Conservation (phyloP, 2,329 filamentous ascomycete genomes). For the Phaeosphaeriaceae sp. region DNA sequence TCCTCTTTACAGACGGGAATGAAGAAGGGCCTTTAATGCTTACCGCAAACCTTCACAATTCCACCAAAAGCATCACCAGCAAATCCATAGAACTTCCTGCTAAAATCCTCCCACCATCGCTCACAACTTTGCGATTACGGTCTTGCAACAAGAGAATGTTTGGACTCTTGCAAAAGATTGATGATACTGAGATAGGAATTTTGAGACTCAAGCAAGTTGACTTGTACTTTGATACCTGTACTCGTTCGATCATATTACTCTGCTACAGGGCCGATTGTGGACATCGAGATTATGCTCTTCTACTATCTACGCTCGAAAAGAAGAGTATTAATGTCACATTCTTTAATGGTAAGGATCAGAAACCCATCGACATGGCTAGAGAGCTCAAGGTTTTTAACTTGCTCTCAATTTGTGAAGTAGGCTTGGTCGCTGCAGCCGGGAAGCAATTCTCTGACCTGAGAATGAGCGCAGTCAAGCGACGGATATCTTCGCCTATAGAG, state of each 20-base stretch:
- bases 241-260: slow-evolving; percentile 13
- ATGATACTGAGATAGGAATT: neutral
- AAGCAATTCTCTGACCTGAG: slow-evolving; percentile 8
- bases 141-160: slow-evolving; percentile 17
- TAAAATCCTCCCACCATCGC: slow-evolving; percentile 12
- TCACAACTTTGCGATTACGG: slow-evolving; percentile 10
- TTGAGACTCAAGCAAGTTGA: slow-evolving; percentile 15
- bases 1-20: slow-evolving; percentile 3
- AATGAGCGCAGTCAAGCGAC: slow-evolving; percentile 1
- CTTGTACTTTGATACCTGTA: slow-evolving; percentile 13
- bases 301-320: slow-evolving; percentile 5
- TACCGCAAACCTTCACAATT: neutral
- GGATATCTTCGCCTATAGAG: neutral
- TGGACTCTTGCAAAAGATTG: slow-evolving; percentile 12
- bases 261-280: slow-evolving; percentile 8
- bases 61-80: neutral
- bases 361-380: slow-evolving; percentile 5
- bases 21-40: neutral
- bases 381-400: slow-evolving; percentile 10
- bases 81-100: neutral
- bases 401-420: no score
- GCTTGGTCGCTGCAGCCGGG: neutral
- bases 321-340: slow-evolving; percentile 11
- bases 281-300: neutral
- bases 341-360: slow-evolving; percentile 1